Evolutionary conservation across 306 rosid species (phyloP).

Genomic region (Cucumis sativus): DNA sequence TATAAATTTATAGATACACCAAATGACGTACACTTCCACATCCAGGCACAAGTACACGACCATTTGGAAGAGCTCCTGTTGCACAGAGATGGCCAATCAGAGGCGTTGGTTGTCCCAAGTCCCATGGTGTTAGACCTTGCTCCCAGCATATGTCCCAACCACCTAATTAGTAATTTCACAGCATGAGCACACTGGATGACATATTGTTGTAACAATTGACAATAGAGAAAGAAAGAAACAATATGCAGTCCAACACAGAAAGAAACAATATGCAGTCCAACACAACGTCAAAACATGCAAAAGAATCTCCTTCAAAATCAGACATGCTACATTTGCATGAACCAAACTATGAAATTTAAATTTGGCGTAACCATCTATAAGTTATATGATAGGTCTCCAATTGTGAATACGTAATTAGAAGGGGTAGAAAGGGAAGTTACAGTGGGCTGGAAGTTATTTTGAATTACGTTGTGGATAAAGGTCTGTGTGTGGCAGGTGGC

Average conservation of each 20-base stretch:
- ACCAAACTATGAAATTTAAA: background rate
- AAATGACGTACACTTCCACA: constrained; percentile 25
- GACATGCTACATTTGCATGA: background rate
- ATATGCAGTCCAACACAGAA: background rate
- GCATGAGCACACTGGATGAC: background rate
- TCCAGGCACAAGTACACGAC: constrained; percentile 28
- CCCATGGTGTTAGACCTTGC: constrained; percentile 34
- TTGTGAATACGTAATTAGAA: too few relatives aligned
- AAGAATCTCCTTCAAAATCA: background rate
- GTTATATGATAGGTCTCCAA: too few relatives aligned
- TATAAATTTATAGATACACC: background rate
- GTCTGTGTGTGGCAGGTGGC: too few relatives aligned
- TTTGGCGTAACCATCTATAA: background rate
- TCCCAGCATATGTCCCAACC: constrained; percentile 32
- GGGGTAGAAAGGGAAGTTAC: too few relatives aligned
- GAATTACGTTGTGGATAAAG: too few relatives aligned
- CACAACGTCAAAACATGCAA: background rate
- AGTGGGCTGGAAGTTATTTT: too few relatives aligned
- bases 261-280: background rate
- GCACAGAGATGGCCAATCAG: constrained; percentile 20
- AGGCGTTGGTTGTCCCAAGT: constrained; percentile 25
- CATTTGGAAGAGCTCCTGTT: constrained; percentile 21
- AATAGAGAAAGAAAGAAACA: background rate
- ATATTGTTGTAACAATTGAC: background rate
- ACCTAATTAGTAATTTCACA: background rate